Evolutionary conservation across 352 stramenopile genomes (phyloP).

Genomic region (Phytophthora agathidicida): DNA sequence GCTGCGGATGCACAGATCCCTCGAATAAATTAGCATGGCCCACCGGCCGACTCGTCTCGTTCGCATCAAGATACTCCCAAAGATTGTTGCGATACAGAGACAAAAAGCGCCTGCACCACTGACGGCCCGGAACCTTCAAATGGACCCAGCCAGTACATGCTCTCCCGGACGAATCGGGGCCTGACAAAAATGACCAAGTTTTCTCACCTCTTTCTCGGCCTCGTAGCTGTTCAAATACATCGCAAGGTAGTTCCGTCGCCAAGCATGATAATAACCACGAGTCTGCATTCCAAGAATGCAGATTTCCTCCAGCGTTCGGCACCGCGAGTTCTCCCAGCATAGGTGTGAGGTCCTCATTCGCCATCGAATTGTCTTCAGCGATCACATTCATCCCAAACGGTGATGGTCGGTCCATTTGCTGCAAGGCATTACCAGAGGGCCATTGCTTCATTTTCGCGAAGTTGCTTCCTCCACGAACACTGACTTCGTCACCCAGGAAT

Average conservation of each 20-base stretch:
- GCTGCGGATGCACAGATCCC: slow-evolving; percentile 57
- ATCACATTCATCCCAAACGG: slow-evolving; percentile 81
- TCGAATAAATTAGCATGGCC: slow-evolving; percentile 81
- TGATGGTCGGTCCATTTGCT: slow-evolving; percentile 41
- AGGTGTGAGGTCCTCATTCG: slow-evolving; percentile 35
- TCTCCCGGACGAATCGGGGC: slow-evolving; percentile 19
- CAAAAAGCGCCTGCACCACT: slow-evolving; percentile 76
- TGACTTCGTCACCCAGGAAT: slow-evolving; percentile 88
- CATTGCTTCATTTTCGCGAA: slow-evolving; percentile 51
- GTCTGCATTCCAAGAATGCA: slow-evolving; percentile 56
- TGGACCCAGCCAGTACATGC: slow-evolving; percentile 56
- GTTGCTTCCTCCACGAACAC: slow-evolving; percentile 67
- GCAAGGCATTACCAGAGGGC: slow-evolving; percentile 31
- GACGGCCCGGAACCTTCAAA: slow-evolving; percentile 63
- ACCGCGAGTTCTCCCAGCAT: slow-evolving; percentile 47
- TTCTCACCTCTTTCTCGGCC: slow-evolving; percentile 33
- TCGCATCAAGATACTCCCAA: slow-evolving; percentile 79
- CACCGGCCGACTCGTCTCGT: slow-evolving; percentile 60
- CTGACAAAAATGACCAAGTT: slow-evolving; percentile 19
- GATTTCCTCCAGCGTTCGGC: slow-evolving; percentile 13
- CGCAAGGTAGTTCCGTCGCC: slow-evolving; percentile 61
- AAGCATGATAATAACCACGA: slow-evolving; percentile 76
- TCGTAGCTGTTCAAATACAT: slow-evolving; percentile 63
- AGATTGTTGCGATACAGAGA: slow-evolving; percentile 77
- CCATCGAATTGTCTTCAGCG: slow-evolving; percentile 60